Evolutionary conservation across 257 asterid species (phyloP).

Genomic region (Jacaranda mimosifolia): DNA sequence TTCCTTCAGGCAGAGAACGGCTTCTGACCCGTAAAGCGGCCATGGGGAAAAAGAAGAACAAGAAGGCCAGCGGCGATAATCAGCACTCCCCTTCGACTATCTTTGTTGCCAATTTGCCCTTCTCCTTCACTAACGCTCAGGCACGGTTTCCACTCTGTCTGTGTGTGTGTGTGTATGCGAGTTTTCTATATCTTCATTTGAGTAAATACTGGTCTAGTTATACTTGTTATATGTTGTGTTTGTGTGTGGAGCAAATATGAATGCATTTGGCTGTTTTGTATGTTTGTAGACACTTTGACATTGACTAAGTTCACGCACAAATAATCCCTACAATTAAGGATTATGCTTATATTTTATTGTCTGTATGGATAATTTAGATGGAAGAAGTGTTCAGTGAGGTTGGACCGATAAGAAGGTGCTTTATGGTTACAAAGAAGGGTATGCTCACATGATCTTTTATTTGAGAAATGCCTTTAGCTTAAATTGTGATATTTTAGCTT

Average conservation of each 20-base stretch:
- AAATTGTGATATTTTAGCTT: background rate
- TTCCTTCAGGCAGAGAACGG: background rate
- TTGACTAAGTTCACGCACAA: background rate
- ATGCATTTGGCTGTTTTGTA: background rate
- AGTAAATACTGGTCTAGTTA: background rate
- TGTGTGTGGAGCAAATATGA: background rate
- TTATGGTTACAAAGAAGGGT: slow-evolving; percentile 90
- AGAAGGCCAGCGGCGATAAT: slow-evolving; percentile 50
- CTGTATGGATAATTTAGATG: slow-evolving; percentile 51
- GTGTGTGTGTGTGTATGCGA: background rate
- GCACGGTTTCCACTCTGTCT: slow-evolving; percentile 38
- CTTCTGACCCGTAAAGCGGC: slow-evolving; percentile 19
- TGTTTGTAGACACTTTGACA: background rate
- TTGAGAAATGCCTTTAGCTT: slow-evolving; percentile 9
- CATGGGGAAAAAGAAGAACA: slow-evolving; percentile 70
- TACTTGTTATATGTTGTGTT: background rate
- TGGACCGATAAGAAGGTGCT: slow-evolving; percentile 93
- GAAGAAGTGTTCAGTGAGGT: slow-evolving; percentile 93
- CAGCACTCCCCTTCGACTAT: slow-evolving; percentile 78
- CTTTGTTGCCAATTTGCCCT: slow-evolving; percentile 84
- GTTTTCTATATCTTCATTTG: background rate
- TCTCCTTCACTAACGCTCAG: slow-evolving; percentile 75
- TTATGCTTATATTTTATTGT: slow-evolving; percentile 21
- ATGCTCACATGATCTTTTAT: slow-evolving; percentile 27
- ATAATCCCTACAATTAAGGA: background rate